Evolutionary conservation across 208 protist genomes (phyloP).

Genomic region (Acanthamoeba divionensis): DNA sequence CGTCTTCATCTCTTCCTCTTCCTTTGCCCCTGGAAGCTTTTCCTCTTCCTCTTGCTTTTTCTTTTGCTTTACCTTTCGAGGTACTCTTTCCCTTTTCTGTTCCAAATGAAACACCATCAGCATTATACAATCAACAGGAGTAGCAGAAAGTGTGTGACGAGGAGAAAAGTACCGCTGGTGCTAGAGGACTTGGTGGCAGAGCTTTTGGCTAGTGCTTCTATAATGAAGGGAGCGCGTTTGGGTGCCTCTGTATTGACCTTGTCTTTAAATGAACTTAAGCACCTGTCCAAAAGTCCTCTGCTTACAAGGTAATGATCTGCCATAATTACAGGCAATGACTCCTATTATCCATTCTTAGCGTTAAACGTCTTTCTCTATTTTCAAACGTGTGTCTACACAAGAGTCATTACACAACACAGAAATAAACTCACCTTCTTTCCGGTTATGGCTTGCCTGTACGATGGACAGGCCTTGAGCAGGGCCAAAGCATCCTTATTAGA

Average conservation of each 20-base stretch:
- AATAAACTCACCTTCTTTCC: background rate
- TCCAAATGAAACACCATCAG: too few species aligned
- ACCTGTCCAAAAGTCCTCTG: background rate
- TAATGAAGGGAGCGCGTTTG: background rate
- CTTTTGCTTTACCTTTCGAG: background rate
- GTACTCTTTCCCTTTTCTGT: too few species aligned
- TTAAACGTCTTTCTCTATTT: too few species aligned
- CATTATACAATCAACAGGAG: too few species aligned
- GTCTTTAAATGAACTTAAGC: background rate
- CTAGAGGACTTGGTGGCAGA: background rate
- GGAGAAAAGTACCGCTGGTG: background rate
- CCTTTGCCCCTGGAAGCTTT: constrained; percentile 2
- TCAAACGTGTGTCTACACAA: too few species aligned
- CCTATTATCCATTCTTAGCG: too few species aligned
- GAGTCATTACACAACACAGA: too few species aligned
- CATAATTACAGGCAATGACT: background rate
- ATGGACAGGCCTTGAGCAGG: constrained; percentile 36
- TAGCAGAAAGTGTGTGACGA: too few species aligned
- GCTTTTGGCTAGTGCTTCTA: background rate
- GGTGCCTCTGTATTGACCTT: constrained; percentile 1
- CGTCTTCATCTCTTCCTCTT: background rate
- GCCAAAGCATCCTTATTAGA: background rate
- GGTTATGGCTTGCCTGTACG: background rate
- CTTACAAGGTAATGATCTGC: background rate
- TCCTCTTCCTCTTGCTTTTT: background rate